Percentiles rank a stretch among this genome's conserved stretches.
These are phyloP conservation scores for Kurtzmaniella quercitrusa DNA, from an alignment of 1,139 yeast genomes.

Conservation along the genomic window DNA sequence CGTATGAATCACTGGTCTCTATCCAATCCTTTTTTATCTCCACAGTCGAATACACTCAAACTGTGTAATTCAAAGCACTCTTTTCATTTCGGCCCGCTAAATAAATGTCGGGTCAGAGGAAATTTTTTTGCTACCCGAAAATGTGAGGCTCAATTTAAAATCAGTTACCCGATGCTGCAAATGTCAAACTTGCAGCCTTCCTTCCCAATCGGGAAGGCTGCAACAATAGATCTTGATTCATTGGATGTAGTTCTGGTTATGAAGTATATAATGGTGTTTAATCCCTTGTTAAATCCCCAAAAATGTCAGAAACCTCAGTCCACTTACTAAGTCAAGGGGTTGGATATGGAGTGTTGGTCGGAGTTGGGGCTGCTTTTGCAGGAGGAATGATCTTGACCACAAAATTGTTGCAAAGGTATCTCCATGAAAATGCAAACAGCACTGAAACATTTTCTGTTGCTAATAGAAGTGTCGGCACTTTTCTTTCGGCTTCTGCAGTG, in stretches of 20 bases:
- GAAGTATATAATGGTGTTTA: not conserved
- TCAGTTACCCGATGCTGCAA: not conserved
- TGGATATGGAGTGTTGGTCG: conserved; percentile 26
- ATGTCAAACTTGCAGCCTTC: not conserved
- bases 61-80: not conserved
- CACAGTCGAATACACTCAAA: not conserved
- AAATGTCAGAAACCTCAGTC: not conserved
- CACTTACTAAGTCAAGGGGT: conserved; percentile 16
- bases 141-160: not conserved
- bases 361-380: conserved; percentile 26
- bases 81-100: not conserved
- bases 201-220: not conserved
- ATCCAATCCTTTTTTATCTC: too few relatives aligned
- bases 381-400: conserved; percentile 25
- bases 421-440: conserved; percentile 22
- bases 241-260: not conserved
- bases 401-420: conserved; percentile 18
- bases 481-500: conserved; percentile 24
- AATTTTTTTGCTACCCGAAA: not conserved
- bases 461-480: conserved; percentile 21
- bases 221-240: not conserved
- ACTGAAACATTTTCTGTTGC: conserved; percentile 29
- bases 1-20: too few relatives aligned
- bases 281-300: not conserved
- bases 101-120: not conserved